A percentile compares a stretch with the other conserved stretches of the same genome.
These are phyloP conservation scores for Aspergillus haitiensis DNA, from an alignment of 495 filamentous ascomycete genomes.

Conservation along the genomic window DNA sequence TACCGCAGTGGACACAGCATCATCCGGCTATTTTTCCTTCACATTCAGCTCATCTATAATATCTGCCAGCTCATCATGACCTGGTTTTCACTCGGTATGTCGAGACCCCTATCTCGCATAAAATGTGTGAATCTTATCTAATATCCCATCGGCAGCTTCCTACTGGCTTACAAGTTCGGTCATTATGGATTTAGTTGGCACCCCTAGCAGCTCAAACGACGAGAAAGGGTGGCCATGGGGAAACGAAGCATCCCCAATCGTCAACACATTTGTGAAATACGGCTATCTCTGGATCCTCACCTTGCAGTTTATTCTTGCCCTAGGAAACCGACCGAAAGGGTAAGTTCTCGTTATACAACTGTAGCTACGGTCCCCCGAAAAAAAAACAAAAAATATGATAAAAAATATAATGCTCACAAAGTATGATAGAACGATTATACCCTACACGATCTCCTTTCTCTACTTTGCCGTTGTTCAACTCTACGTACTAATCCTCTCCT, in stretches of 20 bases:
- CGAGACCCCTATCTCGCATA: constrained; percentile 11
- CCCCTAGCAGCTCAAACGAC: constrained; percentile 50
- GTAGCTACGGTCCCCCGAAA: constrained; percentile 88
- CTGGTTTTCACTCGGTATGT: constrained; percentile 88
- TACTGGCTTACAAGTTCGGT: constrained; percentile 97
- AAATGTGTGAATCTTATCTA: constrained; percentile 11
- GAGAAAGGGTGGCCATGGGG: constrained; percentile 72
- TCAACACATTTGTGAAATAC: constrained; percentile 93
- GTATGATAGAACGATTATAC: no score
- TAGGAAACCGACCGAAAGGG: constrained; percentile 94
- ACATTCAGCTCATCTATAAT: constrained; percentile 96
- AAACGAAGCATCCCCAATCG: constrained; percentile 73
- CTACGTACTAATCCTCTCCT: constrained; percentile 83
- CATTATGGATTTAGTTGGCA: constrained; percentile 95
- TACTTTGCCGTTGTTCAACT: constrained; percentile 88
- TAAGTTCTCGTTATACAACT: constrained; percentile 84
- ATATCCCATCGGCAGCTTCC: constrained; percentile 49
- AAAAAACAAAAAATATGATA: no score
- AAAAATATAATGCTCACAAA: no score
- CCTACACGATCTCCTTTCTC: constrained; percentile 22
- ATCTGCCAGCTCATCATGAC: constrained; percentile 83
- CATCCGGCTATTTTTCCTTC: constrained; percentile 97
- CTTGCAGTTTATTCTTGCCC: constrained; percentile 93
- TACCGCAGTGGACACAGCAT: constrained; percentile 98
- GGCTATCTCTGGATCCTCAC: constrained; percentile 86